Percentiles rank a stretch among this genome's conserved stretches.
These are phyloP conservation scores for Piromyces finnis DNA, from an alignment of 192 early-diverging fungal genomes.

Conservation along the genomic window DNA sequence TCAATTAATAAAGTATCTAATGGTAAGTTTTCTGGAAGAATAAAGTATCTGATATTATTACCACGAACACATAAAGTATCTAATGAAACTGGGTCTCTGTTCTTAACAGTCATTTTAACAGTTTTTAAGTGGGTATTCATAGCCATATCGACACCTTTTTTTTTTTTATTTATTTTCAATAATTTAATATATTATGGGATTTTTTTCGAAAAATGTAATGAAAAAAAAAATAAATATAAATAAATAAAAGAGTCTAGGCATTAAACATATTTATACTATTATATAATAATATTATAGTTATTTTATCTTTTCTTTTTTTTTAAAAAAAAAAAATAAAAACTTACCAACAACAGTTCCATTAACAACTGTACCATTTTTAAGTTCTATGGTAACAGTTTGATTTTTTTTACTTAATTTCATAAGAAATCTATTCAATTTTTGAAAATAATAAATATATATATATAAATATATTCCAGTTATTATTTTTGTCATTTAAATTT, in stretches of 20 bases:
- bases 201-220: no score
- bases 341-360: slow-evolving; percentile 79
- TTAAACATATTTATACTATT: no score
- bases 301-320: not conserved
- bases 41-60: slow-evolving; percentile 87
- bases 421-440: slow-evolving; percentile 60
- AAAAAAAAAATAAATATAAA: no score
- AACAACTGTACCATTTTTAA: slow-evolving; percentile 96
- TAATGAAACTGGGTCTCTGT: slow-evolving; percentile 71
- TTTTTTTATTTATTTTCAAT: no score
- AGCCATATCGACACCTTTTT: slow-evolving; percentile 86
- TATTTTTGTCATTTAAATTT: no score
- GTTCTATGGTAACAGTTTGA: slow-evolving; percentile 95
- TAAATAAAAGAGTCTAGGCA: no score
- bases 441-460: not conserved
- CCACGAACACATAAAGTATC: slow-evolving; percentile 92
- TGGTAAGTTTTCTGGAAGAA: slow-evolving; percentile 85
- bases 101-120: slow-evolving; percentile 95
- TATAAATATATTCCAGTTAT: not conserved
- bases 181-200: no score
- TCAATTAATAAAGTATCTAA: slow-evolving; percentile 92
- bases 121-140: slow-evolving; percentile 99
- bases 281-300: not conserved
- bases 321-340: not conserved
- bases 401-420: slow-evolving; percentile 74